Evolutionary conservation across 768 basidiomycete species (phyloP), one percentile per base, ranked within the genome.

Genomic region (Candolleomyces eurysporus): DNA sequence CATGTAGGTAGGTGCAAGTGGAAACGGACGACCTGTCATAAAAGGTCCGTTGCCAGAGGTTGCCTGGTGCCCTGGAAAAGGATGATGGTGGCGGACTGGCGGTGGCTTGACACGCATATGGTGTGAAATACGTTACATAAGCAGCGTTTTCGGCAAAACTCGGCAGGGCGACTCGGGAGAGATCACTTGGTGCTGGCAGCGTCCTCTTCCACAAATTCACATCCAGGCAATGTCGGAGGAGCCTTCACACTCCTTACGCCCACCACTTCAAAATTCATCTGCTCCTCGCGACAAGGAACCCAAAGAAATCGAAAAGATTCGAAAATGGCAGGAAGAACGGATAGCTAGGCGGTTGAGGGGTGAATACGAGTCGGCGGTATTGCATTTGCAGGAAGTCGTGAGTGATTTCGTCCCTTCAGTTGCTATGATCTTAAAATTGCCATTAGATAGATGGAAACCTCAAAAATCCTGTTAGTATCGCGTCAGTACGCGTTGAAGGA

Each of bases 401-500:
- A 68, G 85, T 48, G 19, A 30, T 42, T 53, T 48, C 19, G 32
- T 40, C 6, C 21, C 3, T 36, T 26, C 16, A 48, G 50, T 43
- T 6, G 43, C 40, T 17, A 13, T 14, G 22, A 21, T 14, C 22
- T 2, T 40, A 36, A 17, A 8, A n/a, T 21, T 40, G 43, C 54
- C 22, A 32, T 7, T 59, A 94, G 92, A 82, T 94, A 30, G 82
- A 85, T 63, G 77, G 75, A 19, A 94, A 90, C 67, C 74, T 91
- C 52, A 77, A 86, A 16, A 80, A 87, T 0, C 87, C 87, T 0
- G 73, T 92, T 53, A 79, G 82, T 43, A 80, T 99, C 53, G 84
- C 88, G 14, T 80, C 91, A 1, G 88, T 99, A 17, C 90, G 90
- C 62, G 82, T 98, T 14, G 85, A 91, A 65, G 94, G 94, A 59